These are phyloP conservation scores for Trichoderma sp. DNA, from an alignment of 2,329 filamentous ascomycete species.

Conservation along the genomic window DNA sequence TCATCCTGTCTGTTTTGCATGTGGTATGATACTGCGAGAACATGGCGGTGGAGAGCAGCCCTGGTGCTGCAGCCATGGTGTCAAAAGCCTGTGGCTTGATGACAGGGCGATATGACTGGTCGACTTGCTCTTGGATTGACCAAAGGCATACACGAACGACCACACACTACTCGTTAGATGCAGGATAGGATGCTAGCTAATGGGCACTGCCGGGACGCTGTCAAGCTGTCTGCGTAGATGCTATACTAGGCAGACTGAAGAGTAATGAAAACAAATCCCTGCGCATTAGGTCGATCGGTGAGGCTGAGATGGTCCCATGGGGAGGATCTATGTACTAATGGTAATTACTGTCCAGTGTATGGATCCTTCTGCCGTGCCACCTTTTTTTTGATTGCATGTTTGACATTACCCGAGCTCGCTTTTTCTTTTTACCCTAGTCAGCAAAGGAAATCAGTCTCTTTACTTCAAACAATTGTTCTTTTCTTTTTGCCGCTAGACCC, in stretches of 20 bases:
- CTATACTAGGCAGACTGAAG: neutral
- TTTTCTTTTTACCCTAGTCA: neutral
- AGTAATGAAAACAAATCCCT: neutral
- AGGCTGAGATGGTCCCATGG: slow-evolving; percentile 9
- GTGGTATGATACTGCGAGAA: neutral
- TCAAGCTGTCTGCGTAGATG: neutral
- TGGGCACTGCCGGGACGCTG: neutral
- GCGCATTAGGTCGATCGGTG: neutral
- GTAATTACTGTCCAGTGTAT: neutral
- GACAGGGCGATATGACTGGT: neutral
- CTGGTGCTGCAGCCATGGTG: neutral
- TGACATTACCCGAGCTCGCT: neutral
- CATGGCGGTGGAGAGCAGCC: neutral
- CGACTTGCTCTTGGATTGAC: neutral
- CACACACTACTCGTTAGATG: neutral
- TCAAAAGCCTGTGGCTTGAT: neutral
- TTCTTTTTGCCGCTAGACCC: neutral
- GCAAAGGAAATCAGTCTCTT: neutral
- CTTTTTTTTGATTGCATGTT: neutral
- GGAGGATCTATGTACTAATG: neutral
- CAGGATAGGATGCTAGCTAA: neutral
- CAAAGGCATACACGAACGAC: neutral
- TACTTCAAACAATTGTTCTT: neutral
- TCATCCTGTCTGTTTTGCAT: neutral
- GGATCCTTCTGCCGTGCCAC: neutral